Base-by-base conservation (phyloP, 129 eudicot genomes). In the Flaveria trinervia region DNA sequence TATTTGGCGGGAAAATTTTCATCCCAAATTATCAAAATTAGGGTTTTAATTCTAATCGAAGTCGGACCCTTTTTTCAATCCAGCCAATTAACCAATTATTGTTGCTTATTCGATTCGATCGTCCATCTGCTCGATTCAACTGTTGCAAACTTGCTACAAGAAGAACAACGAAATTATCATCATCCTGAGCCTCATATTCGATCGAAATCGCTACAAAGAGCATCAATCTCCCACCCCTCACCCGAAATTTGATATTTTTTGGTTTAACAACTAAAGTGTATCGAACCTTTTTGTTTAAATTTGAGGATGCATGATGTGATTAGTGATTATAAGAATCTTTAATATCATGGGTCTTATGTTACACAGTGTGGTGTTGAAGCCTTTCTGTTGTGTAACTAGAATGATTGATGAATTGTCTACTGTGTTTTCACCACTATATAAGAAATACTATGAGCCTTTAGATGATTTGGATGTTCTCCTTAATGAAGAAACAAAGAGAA, bases 391-490 rank as follows among this genome's bases (percentile, higher is more conserved):
- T 64, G 79, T 83, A 51, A 94, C 94, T 6, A 83, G 96, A 68
- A 89, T 89, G 68, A 77, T 91, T 66, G 96, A 91, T 76, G 99
- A 91, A 70, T 65, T 94, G 71, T 84, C 90, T 17, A 73, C 91
- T 54, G 89, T 88, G 17, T 78, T 94, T 45, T 68, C 85, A 39
- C 88, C 88, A 2, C 72, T 94, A 55, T 94, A 57, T 74, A 73
- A 83, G 64, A 94, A 74, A 76, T 91, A 84, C 60, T 91, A 92
- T 80, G 94, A 91, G 72, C 94, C 99, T 13, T 86, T 89, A 52
- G 71, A 72, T 75, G 97, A 93, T 77, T 25, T 50, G 46, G 80
- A 76, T 28, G 30, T 28, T 28, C 30, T 28, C 50, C 90, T 90
- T 45, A 71, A 79, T 73, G 88, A 75, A 86, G 97, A 91, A 72